Percentiles rank a stretch among this genome's conserved stretches.
phyloP scores from a whole-genome alignment of 2,329 filamentous ascomycete species.

The Orbilia quercus region DNA sequence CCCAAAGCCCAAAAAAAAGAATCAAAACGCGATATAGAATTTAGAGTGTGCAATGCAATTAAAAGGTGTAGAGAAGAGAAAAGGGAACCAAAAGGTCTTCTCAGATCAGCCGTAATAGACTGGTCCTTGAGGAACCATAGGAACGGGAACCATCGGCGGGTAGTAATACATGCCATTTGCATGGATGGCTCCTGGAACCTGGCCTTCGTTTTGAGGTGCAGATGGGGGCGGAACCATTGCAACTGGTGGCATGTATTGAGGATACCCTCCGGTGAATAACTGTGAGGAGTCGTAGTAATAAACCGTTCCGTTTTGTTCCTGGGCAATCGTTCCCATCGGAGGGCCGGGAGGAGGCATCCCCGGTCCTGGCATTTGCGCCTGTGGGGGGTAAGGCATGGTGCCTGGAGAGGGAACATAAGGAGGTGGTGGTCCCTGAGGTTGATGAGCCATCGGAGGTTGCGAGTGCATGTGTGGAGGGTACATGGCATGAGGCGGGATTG shows the following conservation, averaged over 20 bases:
- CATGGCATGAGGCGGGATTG: conserved; percentile 50
- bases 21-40: conserved; percentile 13
- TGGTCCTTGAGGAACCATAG: conserved; percentile 73
- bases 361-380: conserved; percentile 63
- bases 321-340: conserved; percentile 69
- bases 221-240: conserved; percentile 73
- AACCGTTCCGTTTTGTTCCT: conserved; percentile 94
- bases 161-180: conserved; percentile 74
- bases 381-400: conserved; percentile 59
- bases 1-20: conserved; percentile 16
- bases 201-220: conserved; percentile 67
- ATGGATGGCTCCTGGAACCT: conserved; percentile 56
- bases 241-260: conserved; percentile 52
- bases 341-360: conserved; percentile 59
- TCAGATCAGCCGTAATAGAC: conserved; percentile 63
- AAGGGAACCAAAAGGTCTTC: conserved; percentile 1
- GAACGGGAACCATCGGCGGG: conserved; percentile 66
- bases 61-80: conserved; percentile 26
- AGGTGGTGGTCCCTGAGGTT: conserved; percentile 60
- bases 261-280: conserved; percentile 75
- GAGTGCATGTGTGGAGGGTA: conserved; percentile 51
- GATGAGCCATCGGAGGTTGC: conserved; percentile 60
- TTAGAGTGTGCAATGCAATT: conserved; percentile 30
- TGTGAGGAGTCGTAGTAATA: conserved; percentile 91
- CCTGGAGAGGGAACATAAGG: conserved; percentile 60